Percentiles rank a stretch among this genome's conserved stretches.
These are phyloP conservation scores for Umbelopsis sp. DNA, from an alignment of 192 early-diverging fungal species.

Conservation along the genomic window DNA sequence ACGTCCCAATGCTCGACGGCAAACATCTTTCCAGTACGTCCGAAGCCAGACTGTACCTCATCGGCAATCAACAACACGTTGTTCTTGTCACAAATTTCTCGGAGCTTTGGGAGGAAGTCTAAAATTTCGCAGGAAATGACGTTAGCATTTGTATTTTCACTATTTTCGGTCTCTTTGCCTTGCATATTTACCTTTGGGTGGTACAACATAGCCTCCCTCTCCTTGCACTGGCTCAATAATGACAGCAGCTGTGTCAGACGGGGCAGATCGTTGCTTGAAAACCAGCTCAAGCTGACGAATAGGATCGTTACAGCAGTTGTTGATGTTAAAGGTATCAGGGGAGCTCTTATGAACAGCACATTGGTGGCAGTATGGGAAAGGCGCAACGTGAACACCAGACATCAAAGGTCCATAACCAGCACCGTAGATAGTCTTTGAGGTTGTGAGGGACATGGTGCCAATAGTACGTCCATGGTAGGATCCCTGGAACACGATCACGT, in stretches of 20 bases:
- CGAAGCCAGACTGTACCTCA: constrained; percentile 50
- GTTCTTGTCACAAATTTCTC: constrained; percentile 45
- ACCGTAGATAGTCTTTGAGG: constrained; percentile 48
- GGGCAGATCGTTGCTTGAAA: constrained; percentile 44
- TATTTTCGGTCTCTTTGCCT: neutral
- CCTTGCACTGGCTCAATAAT: constrained; percentile 47
- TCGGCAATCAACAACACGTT: constrained; percentile 45
- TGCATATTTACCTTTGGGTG: constrained; percentile 36
- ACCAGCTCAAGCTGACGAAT: constrained; percentile 43
- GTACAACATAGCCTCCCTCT: constrained; percentile 49
- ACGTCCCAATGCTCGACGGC: constrained; percentile 43
- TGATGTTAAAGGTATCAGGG: constrained; percentile 32
- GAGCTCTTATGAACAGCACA: constrained; percentile 36
- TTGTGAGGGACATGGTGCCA: constrained; percentile 49
- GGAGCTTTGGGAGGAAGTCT: constrained; percentile 37
- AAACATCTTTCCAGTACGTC: constrained; percentile 52
- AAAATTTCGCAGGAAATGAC: constrained; percentile 6
- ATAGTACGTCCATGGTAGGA: constrained; percentile 52
- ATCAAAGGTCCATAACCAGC: constrained; percentile 47
- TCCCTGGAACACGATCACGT: constrained; percentile 49
- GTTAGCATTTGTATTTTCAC: neutral
- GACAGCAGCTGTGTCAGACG: constrained; percentile 47
- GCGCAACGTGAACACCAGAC: constrained; percentile 46
- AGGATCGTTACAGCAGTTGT: constrained; percentile 41
- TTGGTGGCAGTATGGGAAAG: constrained; percentile 44